Base-by-base conservation (phyloP, 257 asterid genomes). In the Nicotiana paniculata region DNA sequence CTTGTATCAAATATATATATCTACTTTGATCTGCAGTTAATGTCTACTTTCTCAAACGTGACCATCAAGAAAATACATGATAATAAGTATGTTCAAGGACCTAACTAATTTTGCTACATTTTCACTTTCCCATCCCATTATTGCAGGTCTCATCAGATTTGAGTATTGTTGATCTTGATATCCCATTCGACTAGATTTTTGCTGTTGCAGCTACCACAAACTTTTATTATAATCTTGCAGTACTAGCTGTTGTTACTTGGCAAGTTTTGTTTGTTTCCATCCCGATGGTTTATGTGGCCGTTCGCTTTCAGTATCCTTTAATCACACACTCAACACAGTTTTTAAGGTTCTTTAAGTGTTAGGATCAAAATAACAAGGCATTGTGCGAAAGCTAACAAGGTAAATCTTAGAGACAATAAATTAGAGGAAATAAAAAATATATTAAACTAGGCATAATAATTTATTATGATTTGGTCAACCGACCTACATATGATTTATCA, bases 91-190 rank as follows among this genome's bases (percentile, higher is more conserved):
- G 39, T 59, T 63, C 69, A 33, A 35, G 67, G 39, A 59, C 24
- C 53, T 61, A 32, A 58, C 26, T n/a, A 61, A 15, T 12, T 59
- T 43, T 58, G 2, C 54, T 78, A 24, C 53, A 35, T n/a, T 78
- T 58, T 63, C 69, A 63, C 24, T 67, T 46, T 35, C 48, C 30
- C 67, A 1, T 16, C 18, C 64, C 39, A 39, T 67, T 32, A 18
- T 81, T 64, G 26, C 90, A 95, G 97, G 97, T 90, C 77, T 92
- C 97, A 28, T 90, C 98, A 1, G 99, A 95, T 64, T 97, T 93
- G 90, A 88, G 92, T 70, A 90, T 93, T 0, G 89, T 95, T 85
- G 97, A 95, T 84, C 55, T 64, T 6, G 82, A 79, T 6, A 15
- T 79, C 43, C 74, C 82, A 61, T 61, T 58, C 39, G n/a, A 46